These are phyloP conservation scores for Spiraea crenata DNA, from an alignment of 331 rosid species.

Conservation along the genomic window DNA sequence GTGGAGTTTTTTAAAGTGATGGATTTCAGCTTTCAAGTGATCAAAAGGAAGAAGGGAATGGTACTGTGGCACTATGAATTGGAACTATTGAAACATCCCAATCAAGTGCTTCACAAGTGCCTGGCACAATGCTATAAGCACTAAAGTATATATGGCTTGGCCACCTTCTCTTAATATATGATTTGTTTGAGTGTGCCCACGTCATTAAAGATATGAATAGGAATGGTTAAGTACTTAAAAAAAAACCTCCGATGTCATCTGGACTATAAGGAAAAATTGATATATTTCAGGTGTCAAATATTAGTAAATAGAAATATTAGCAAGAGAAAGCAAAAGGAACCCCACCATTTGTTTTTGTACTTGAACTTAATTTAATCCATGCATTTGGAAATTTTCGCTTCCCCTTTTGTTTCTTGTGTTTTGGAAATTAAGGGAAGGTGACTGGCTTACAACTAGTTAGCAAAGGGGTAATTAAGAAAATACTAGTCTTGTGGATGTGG, in stretches of 20 bases:
- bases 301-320: background rate
- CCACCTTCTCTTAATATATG: constrained; percentile 2
- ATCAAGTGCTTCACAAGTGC: constrained; percentile 38
- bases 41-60: background rate
- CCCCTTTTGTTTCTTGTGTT: constrained; percentile 14
- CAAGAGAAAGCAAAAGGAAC: background rate
- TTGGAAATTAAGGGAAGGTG: constrained; percentile 2
- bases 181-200: constrained; percentile 19
- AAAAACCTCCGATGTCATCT: no score
- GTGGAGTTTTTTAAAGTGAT: no score
- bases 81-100: background rate
- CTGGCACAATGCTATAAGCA: constrained; percentile 28
- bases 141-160: background rate
- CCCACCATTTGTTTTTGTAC: background rate
- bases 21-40: background rate
- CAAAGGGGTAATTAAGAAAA: no score
- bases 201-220: constrained; percentile 35
- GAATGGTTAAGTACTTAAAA: no score
- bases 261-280: no score
- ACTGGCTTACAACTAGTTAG: background rate
- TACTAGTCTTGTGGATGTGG: no score
- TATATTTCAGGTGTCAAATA: constrained; percentile 12
- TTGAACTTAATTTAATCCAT: background rate
- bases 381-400: background rate
- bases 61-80: background rate